Base-by-base conservation (phyloP, 805 yeast species). In the Zygosaccharomyces pseudorouxii region DNA sequence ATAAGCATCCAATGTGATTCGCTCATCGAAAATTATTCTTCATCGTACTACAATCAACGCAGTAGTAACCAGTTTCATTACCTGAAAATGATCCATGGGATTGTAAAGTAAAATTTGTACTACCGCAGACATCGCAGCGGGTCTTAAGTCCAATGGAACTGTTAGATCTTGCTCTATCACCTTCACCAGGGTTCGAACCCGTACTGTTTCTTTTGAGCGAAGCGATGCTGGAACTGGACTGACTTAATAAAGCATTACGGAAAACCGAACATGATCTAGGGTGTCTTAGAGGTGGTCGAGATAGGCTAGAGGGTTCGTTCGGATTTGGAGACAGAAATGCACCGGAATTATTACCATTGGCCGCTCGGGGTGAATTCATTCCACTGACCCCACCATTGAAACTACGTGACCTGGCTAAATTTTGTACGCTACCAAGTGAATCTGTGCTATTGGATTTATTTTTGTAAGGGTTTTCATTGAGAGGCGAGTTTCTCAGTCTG, bases 11-110 rank as follows among this genome's bases (percentile, higher is more conserved):
- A 14, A 12, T 31, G 7, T 25, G 23, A 18, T 14, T 29, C 27
- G 33, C n/a, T 23, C 18, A 61, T 27, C 64, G 54, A 47, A 60
- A 61, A 41, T 53, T 55, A 38, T 59, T 63, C 19, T 55, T 46
- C 30, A 59, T 46, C 3, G 60, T 62, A 14, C 66, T 63, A 47
- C 68, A 64, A 19, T 64, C 68, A 3, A 51, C 43, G 47, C 68
- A 64, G 30, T 46, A 51, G 45, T 54, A 58, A 4, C 56, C 58
- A 16, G 38, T 41, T 7, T 52, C 54, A 16, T 50, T 48, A 25
- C 54, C 47, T 4, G 46, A 47, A 22, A 33, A 19, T 10, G 44
- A 31, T n/a, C 46, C 45, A n/a, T 41, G 46, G 5, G 51, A 40
- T 7, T 46, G 29, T 3, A 48, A 35, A 31, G 47, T 55, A 36